Base-by-base conservation (phyloP, 805 yeast species). In the Citeromyces matritensis region DNA sequence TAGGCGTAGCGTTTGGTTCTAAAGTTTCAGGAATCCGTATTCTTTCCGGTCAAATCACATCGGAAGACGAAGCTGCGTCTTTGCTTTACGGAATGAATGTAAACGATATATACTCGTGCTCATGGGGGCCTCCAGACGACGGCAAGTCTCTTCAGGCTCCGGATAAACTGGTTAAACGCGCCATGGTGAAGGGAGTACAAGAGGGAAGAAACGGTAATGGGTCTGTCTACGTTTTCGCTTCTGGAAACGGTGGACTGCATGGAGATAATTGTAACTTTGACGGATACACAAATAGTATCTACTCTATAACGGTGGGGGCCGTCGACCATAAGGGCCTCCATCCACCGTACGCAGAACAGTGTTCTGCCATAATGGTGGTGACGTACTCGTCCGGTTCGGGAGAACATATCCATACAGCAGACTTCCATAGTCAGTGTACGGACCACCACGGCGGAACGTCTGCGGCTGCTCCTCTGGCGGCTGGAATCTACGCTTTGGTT, bases 51-150 rank as follows among this genome's bases (percentile, higher is more conserved):
- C 61, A 67, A 29, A 69, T 91, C 30, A 72, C 88, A 3, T 60
- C 82, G 3, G 94, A 77, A 36, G 94, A 86, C 39, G 98, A 91
- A 53, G 97, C 97, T 1, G 71, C 80, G 2, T 80, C 97, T 2
- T 59, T 91, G 63, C 64, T 81, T 24, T 79, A 81, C 52, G 86
- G 74, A 0, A 57, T 80, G 39, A 86, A 83, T 38, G 68, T 71
- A 17, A 91, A 91, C 52, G 95, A 91, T 51, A 91, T 91, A 26
- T 91, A 85, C 50, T 82, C 95, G 3, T 91, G 98, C 53, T 84
- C 95, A 3, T 91, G 98, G 98, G 98, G 98, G 6, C 98, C 98
- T 2, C 69, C 84, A 3, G 98, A 91, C 51, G 82, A 88, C 49
- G 98, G 98, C 0, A 63, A 52, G 35, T 69, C 94, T 1, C 70